Evolutionary conservation across 2,329 filamentous ascomycete genomes (phyloP), one percentile per base, ranked within the genome.

Genomic region (Aspergillus costaricaensis): DNA sequence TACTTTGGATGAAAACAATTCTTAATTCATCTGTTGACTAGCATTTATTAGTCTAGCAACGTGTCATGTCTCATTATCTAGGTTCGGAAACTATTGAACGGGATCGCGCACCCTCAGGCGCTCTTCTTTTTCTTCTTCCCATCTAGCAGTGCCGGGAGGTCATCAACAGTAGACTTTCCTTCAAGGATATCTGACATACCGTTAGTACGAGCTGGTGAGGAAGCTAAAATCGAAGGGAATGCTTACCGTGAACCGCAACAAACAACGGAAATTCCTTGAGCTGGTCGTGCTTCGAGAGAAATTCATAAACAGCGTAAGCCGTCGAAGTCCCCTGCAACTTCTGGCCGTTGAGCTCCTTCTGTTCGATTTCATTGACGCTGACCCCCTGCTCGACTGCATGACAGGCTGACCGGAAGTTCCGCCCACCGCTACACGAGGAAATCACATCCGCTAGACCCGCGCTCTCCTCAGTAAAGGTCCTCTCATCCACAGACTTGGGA

Each of bases 381-480:
- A 66, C 61, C 14, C 63, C 61, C 55, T 64, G 61, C 49, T 66
- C 63, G 1, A 63, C 64, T 1, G 64, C 59, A 32, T 62, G 64
- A 19, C 54, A 56, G 17, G 64, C 63, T 12, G 61, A 65, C 30
- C 63, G 55, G 53, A 63, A 64, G 36, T 65, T 66, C n/a, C 64
- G 55, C 2, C 64, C 62, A 1, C 55, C 63, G 15, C 32, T 54
- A 14, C 61, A 65, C 25, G 63, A 65, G 5, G 63, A 61, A 9
- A 66, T 57, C 55, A 66, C 21, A 38, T 65, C 64, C 1, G 68
- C 68, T 32, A 70, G 67, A 8, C 68, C 68, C 5, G 68, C 68
- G 32, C 68, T 70, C 41, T 66, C 63, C 55, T 65, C 63, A 3
- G 64, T 65, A n/a, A 66, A 66, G 0, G 61, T 66, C 39, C 30